These are phyloP conservation scores for Candida awuae DNA, from an alignment of 805 yeast genomes.

Conservation along the genomic window DNA sequence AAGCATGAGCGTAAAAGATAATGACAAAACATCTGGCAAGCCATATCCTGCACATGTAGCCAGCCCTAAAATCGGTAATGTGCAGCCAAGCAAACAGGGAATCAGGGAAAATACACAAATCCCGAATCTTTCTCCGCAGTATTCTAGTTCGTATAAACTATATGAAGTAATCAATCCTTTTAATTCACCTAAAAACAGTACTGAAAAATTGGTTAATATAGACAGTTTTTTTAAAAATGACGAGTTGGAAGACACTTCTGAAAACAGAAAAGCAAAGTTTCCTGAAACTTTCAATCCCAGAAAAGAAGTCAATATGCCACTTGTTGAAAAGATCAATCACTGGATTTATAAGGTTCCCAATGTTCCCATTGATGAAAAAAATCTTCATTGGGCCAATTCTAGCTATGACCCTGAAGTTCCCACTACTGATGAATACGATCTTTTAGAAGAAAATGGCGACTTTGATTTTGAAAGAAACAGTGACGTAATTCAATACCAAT, in stretches of 20 bases:
- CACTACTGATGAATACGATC: conserved; percentile 19
- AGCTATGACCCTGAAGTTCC: conserved; percentile 44
- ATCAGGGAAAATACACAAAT: conserved; percentile 1
- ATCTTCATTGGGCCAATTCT: conserved; percentile 30
- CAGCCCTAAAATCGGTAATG: not conserved
- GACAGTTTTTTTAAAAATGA: not conserved
- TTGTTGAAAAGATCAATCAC: conserved; percentile 51
- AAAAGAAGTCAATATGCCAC: conserved; percentile 53
- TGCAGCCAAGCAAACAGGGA: not conserved
- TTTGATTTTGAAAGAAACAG: conserved; percentile 31
- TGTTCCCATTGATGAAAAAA: conserved; percentile 19
- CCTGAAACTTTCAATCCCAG: conserved; percentile 56
- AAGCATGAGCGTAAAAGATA: too few relatives aligned
- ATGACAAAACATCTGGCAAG: too few relatives aligned
- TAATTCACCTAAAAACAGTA: not conserved
- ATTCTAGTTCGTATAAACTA: not conserved
- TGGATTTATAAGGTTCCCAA: conserved; percentile 61
- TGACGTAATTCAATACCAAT: conserved; percentile 47
- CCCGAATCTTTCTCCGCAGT: not conserved
- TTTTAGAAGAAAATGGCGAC: conserved; percentile 10
- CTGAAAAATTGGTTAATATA: not conserved
- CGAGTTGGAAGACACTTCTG: not conserved
- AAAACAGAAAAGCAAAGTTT: conserved; percentile 18
- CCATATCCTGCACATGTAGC: not conserved
- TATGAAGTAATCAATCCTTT: not conserved